Evolutionary conservation across 129 eudicot genomes (phyloP).

Genomic region (Calendula officinalis): DNA sequence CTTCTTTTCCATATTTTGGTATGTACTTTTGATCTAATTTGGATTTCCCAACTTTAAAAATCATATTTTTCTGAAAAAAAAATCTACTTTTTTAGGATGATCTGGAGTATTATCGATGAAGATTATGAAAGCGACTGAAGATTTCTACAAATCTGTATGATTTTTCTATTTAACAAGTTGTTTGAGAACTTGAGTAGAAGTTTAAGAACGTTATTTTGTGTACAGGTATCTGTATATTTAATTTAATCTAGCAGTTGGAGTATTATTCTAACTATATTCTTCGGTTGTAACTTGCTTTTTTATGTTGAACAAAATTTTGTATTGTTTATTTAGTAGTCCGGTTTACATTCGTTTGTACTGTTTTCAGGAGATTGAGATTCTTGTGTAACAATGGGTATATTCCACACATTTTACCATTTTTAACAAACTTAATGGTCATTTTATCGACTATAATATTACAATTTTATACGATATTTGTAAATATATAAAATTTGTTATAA

Average conservation of each 20-base stretch:
- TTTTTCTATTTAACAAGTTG: not conserved
- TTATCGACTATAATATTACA: no score
- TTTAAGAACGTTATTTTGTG: not conserved
- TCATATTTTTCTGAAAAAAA: conserved; percentile 1
- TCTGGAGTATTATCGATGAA: conserved; percentile 57
- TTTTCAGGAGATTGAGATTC: no score
- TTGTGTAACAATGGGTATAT: no score
- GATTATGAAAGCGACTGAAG: conserved; percentile 27
- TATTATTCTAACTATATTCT: conserved; percentile 1
- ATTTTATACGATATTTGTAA: no score
- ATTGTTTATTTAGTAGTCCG: not conserved
- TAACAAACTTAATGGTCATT: no score
- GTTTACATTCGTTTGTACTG: no score
- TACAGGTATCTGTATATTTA: conserved; percentile 18
- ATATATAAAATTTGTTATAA: no score
- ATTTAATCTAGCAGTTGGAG: not conserved
- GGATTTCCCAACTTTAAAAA: not conserved
- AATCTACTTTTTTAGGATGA: conserved; percentile 52
- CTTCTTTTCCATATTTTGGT: conserved; percentile 65
- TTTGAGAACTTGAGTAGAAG: no score
- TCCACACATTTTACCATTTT: no score
- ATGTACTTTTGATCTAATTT: conserved; percentile 19
- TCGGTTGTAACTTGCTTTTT: not conserved
- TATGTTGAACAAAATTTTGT: not conserved
- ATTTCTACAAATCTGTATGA: conserved; percentile 16